phyloP scores from a whole-genome alignment of 176 grass and related monocot species.

The Tuctoria greenei region DNA sequence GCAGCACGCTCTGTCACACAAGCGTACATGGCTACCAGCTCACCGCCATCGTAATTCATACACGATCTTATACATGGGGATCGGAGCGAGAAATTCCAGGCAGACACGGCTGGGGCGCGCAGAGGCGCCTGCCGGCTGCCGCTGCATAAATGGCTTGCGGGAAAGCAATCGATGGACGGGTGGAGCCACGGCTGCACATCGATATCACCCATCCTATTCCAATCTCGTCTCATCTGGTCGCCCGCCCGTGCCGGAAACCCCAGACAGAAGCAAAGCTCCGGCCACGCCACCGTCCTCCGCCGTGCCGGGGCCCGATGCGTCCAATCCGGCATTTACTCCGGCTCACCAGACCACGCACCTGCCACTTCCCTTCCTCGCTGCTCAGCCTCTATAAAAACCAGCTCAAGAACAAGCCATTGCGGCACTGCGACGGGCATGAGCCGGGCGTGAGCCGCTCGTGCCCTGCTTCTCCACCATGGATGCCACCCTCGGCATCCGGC shows the following conservation, averaged over 20 bases:
- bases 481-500: constrained; percentile 42
- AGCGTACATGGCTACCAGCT: constrained; percentile 25
- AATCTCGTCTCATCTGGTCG: constrained; percentile 22
- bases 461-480: constrained; percentile 96
- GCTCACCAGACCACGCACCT: constrained; percentile 1
- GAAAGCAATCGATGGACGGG: not conserved
- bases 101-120: no score
- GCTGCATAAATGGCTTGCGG: no score
- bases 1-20: constrained; percentile 28
- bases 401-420: no score
- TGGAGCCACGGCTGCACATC: no score
- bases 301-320: constrained; percentile 41
- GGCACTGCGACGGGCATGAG: constrained; percentile 58
- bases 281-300: not conserved
- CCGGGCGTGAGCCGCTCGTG: constrained; percentile 89
- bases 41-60: no score
- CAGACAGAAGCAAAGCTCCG: constrained; percentile 27
- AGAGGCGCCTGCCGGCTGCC: no score
- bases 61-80: no score
- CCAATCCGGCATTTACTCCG: constrained; percentile 47
- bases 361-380: not conserved
- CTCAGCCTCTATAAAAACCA: not conserved
- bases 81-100: no score
- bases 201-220: no score
- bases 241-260: not conserved